These are phyloP conservation scores for Mollisia scopiformis DNA, from an alignment of 2,329 filamentous ascomycete genomes.

Conservation along the genomic window DNA sequence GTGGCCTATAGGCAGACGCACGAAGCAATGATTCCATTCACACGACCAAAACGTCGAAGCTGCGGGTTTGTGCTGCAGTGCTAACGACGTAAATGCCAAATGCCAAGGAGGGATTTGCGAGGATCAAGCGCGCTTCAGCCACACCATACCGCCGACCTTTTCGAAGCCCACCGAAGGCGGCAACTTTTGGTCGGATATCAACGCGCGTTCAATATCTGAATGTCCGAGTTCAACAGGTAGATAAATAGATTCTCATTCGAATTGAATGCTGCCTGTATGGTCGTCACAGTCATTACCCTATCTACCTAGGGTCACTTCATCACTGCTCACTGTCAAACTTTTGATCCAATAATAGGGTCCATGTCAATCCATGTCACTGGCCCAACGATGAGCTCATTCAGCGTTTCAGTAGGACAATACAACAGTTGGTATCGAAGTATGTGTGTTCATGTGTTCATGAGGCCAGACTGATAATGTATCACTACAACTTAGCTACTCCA, in stretches of 20 bases:
- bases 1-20: slow-evolving; percentile 6
- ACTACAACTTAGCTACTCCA: neutral
- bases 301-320: too few species aligned
- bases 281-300: neutral
- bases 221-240: neutral
- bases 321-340: too few species aligned
- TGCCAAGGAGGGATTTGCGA: slow-evolving; percentile 7
- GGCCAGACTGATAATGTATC: neutral
- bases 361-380: neutral
- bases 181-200: slow-evolving; percentile 2
- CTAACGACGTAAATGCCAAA: slow-evolving; percentile 17
- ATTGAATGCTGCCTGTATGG: neutral
- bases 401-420: neutral
- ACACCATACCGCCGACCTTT: slow-evolving; percentile 8
- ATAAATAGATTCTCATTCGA: neutral
- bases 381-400: neutral
- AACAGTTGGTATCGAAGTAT: neutral
- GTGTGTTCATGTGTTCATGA: neutral
- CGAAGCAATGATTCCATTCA: slow-evolving; percentile 13
- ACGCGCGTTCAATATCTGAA: slow-evolving; percentile 9
- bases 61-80: slow-evolving; percentile 1
- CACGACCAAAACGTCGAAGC: slow-evolving; percentile 8
- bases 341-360: too few species aligned
- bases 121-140: slow-evolving; percentile 20
- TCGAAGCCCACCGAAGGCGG: slow-evolving; percentile 9